Conservation (phyloP, 345 rosid species). For the Erysimum cheiranthoides region DNA sequence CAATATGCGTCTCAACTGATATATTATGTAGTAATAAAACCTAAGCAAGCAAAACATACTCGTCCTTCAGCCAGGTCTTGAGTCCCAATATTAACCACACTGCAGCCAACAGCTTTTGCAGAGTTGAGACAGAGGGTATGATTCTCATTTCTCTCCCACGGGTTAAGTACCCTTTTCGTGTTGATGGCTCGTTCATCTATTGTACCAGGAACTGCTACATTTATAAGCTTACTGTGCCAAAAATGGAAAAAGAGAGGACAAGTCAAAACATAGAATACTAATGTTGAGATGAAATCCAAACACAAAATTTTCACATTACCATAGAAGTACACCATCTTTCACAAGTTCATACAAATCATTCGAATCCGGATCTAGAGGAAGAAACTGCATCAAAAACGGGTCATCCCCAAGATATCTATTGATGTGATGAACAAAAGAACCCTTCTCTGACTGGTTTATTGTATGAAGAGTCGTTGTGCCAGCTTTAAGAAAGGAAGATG, state of each 20-base stretch:
- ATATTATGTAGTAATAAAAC: constrained; percentile 18
- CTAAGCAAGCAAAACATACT: constrained; percentile 52
- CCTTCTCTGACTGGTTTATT: constrained; percentile 78
- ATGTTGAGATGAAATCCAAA: constrained; percentile 12
- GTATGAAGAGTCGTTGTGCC: constrained; percentile 72
- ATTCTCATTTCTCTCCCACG: constrained; percentile 97
- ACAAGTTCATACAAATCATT: constrained; percentile 81
- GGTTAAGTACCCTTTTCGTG: constrained; percentile 80
- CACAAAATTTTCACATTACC: constrained; percentile 51
- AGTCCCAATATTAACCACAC: constrained; percentile 87
- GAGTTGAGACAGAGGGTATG: constrained; percentile 97
- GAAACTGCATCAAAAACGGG: constrained; percentile 84
- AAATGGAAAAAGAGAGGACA: constrained; percentile 1
- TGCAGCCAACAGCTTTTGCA: constrained; percentile 95
- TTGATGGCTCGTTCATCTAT: constrained; percentile 95
- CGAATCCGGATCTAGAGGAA: constrained; percentile 83
- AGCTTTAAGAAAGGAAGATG: constrained; percentile 82
- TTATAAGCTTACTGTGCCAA: constrained; percentile 82
- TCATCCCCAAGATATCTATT: constrained; percentile 90
- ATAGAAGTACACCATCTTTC: constrained; percentile 93
- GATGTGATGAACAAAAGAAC: constrained; percentile 87
- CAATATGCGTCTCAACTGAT: not conserved
- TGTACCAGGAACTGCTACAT: constrained; percentile 92
- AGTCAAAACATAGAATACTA: constrained; percentile 32
- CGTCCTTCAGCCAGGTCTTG: constrained; percentile 95